phyloP scores from a whole-genome alignment of 176 grass and related monocot genomes.

The Raddia distichophylla region DNA sequence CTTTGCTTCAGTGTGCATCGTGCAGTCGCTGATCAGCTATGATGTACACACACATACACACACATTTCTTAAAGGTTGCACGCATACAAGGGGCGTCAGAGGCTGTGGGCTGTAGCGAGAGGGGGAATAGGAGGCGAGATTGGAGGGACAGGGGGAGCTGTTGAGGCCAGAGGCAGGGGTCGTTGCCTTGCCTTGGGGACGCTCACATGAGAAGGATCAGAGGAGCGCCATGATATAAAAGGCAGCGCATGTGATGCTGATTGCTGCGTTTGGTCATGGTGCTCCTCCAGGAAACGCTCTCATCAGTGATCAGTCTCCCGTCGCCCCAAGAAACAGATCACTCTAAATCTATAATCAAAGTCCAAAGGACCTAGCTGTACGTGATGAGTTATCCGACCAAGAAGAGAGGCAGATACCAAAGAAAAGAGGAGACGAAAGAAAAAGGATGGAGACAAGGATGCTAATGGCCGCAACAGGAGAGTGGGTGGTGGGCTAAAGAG shows the following conservation, averaged over 20 bases:
- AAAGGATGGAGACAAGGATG: constrained; percentile 44
- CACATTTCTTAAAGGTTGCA: constrained; percentile 33
- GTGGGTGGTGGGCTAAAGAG: constrained; percentile 50
- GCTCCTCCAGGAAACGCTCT: constrained; percentile 50
- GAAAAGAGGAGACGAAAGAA: constrained; percentile 27
- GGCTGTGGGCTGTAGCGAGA: constrained; percentile 26
- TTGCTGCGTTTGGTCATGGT: constrained; percentile 27
- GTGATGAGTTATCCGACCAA: constrained; percentile 52
- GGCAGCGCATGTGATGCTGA: constrained; percentile 52
- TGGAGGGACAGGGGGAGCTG: constrained; percentile 43
- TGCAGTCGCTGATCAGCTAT: background rate
- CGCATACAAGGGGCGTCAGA: constrained; percentile 20
- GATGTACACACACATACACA: constrained; percentile 27
- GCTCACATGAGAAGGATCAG: constrained; percentile 52
- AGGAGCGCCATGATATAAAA: constrained; percentile 48
- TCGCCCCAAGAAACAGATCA: constrained; percentile 23
- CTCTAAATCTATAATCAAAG: constrained; percentile 41
- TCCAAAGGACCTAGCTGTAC: constrained; percentile 38
- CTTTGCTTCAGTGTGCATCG: constrained; percentile 40
- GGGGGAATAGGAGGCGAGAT: constrained; percentile 40
- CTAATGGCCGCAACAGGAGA: constrained; percentile 47
- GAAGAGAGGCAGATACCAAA: constrained; percentile 6
- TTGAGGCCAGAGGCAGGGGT: constrained; percentile 36
- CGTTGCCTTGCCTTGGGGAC: constrained; percentile 23
- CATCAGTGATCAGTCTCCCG: constrained; percentile 20